Conservation (phyloP, 495 filamentous ascomycete species). For the Bacidia rubella region DNA sequence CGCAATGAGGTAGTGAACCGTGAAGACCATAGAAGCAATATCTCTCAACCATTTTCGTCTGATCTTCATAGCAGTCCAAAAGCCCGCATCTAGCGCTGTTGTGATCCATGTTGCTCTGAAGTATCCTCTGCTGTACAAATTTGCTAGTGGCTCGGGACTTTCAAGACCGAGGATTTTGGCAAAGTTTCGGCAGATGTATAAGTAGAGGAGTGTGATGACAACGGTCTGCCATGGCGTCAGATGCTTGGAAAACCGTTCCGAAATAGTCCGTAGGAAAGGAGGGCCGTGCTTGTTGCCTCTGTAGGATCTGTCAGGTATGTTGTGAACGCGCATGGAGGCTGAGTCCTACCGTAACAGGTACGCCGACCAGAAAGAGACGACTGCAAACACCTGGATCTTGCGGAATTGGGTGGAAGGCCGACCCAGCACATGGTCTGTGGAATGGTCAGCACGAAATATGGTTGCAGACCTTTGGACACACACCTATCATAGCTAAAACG, state of each 20-base stretch:
- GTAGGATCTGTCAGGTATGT: background rate
- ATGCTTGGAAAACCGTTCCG: conserved; percentile 48
- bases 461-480: background rate
- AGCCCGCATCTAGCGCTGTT: conserved; percentile 88
- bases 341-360: conserved; percentile 57
- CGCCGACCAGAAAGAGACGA: conserved; percentile 79
- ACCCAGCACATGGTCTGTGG: conserved; percentile 76
- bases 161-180: conserved; percentile 83
- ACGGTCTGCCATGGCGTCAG: conserved; percentile 83
- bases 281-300: conserved; percentile 86
- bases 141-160: conserved; percentile 82
- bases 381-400: conserved; percentile 82
- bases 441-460: background rate
- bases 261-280: conserved; percentile 57
- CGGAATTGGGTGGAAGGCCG: conserved; percentile 81
- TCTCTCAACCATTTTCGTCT: conserved; percentile 70
- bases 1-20: conserved; percentile 76
- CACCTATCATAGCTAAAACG: conserved; percentile 15
- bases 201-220: conserved; percentile 75
- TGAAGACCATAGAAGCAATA: conserved; percentile 67
- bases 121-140: conserved; percentile 87
- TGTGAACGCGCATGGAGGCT: background rate
- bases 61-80: conserved; percentile 96
- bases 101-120: conserved; percentile 97
- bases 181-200: conserved; percentile 86